Percentiles rank a stretch among this genome's conserved stretches.
Conservation (phyloP, 202 grass and related monocot genomes). For the Bolboschoenoplectus hybrid region DNA sequence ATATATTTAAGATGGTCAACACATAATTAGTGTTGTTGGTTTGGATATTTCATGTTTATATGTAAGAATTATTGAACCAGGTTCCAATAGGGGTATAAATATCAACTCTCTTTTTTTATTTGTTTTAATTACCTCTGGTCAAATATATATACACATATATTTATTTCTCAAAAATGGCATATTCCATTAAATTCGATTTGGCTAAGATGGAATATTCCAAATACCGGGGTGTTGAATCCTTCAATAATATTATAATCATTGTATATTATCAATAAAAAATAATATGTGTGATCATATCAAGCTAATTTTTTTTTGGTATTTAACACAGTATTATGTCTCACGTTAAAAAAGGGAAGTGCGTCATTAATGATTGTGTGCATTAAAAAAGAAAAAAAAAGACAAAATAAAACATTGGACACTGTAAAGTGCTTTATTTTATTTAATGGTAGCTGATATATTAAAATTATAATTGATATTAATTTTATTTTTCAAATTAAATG, state of each 20-base stretch:
- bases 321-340: background rate
- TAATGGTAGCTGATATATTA: too few relatives aligned
- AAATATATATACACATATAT: background rate
- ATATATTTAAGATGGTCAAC: background rate
- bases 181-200: background rate
- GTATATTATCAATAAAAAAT: background rate
- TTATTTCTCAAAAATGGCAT: background rate
- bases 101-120: background rate
- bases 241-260: background rate
- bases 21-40: background rate
- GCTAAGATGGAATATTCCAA: slow-evolving; percentile 27
- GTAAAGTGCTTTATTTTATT: too few relatives aligned
- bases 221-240: background rate
- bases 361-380: slow-evolving; percentile 14
- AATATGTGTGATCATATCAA: background rate
- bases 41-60: background rate
- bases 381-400: background rate
- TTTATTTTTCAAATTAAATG: too few relatives aligned
- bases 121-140: background rate
- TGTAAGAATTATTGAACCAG: too few relatives aligned
- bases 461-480: too few relatives aligned
- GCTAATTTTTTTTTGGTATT: background rate
- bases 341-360: background rate
- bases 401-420: slow-evolving; percentile 2
- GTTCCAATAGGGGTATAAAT: background rate